These are phyloP conservation scores for Scheffersomyces lignosus DNA, from an alignment of 805 yeast species.

Conservation along the genomic window DNA sequence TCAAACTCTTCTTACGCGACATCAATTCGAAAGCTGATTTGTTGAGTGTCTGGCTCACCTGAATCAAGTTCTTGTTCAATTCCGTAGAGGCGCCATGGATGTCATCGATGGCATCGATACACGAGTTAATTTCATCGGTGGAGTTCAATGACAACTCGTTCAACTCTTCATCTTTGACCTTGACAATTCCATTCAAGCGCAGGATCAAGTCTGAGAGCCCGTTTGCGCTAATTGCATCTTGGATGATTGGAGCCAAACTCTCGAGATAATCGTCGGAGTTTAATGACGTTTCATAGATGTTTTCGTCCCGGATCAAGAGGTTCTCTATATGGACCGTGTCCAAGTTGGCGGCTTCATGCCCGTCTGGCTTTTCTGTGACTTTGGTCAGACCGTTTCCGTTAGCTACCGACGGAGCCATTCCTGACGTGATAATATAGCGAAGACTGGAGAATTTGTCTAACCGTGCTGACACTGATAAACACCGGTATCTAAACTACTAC, in stretches of 20 bases:
- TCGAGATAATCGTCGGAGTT: conserved; percentile 72
- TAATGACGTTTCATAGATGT: conserved; percentile 46
- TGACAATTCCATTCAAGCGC: conserved; percentile 56
- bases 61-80: conserved; percentile 54
- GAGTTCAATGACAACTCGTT: conserved; percentile 61
- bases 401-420: conserved; percentile 5
- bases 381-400: conserved; percentile 2
- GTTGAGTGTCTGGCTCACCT: conserved; percentile 57
- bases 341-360: conserved; percentile 4
- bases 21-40: conserved; percentile 67
- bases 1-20: conserved; percentile 56
- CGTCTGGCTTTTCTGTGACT: conserved; percentile 1
- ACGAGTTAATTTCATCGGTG: conserved; percentile 53
- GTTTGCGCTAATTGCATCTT: conserved; percentile 56
- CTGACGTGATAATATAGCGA: too few species aligned
- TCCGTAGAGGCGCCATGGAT: conserved; percentile 59
- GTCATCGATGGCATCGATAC: conserved; percentile 62
- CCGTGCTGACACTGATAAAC: too few species aligned
- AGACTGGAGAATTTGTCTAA: too few species aligned
- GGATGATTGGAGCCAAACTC: conserved; percentile 74
- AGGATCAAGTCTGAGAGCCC: conserved; percentile 57
- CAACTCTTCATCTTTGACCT: conserved; percentile 61
- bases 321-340: conserved; percentile 36
- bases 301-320: conserved; percentile 40
- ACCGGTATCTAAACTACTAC: too few species aligned